These are phyloP conservation scores for Dendryphion nanum DNA, from an alignment of 2,329 filamentous ascomycete species.

Conservation along the genomic window DNA sequence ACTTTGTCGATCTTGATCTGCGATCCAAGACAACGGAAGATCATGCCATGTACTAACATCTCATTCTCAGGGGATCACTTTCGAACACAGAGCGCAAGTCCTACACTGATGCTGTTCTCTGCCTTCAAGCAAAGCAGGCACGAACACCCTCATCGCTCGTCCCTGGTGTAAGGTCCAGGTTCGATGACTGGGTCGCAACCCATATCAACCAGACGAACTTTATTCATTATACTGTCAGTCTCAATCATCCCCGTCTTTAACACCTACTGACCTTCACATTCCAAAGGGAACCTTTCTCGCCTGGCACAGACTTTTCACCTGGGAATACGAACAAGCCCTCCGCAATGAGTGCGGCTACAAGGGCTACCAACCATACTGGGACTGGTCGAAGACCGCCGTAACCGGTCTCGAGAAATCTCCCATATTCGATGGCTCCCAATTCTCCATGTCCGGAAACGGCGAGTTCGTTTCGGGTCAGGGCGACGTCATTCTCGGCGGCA, in stretches of 20 bases:
- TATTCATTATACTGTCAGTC: constrained; percentile 32
- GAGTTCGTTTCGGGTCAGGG: constrained; percentile 25
- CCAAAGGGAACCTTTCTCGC: constrained; percentile 32
- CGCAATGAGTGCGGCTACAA: constrained; percentile 45
- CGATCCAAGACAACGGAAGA: no score
- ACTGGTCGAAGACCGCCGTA: constrained; percentile 51
- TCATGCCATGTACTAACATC: no score
- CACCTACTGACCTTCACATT: not conserved
- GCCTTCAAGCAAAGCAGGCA: constrained; percentile 24
- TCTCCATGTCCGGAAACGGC: constrained; percentile 50
- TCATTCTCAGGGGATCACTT: constrained; percentile 28
- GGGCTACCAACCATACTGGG: constrained; percentile 51
- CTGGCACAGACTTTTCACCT: constrained; percentile 45
- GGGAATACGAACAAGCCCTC: constrained; percentile 44
- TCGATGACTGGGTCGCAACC: constrained; percentile 38
- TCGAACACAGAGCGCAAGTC: constrained; percentile 28
- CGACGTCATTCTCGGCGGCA: constrained; percentile 9
- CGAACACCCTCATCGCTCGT: constrained; percentile 18
- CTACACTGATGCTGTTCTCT: constrained; percentile 39
- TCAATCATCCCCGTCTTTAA: not conserved
- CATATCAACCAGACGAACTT: constrained; percentile 37
- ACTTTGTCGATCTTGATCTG: no score
- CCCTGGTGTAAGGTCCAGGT: constrained; percentile 33
- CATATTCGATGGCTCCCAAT: constrained; percentile 58
- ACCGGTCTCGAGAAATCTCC: constrained; percentile 48